Evolutionary conservation across 2,329 filamentous ascomycete genomes (phyloP).

Genomic region (Drechslerella stenobrocha): DNA sequence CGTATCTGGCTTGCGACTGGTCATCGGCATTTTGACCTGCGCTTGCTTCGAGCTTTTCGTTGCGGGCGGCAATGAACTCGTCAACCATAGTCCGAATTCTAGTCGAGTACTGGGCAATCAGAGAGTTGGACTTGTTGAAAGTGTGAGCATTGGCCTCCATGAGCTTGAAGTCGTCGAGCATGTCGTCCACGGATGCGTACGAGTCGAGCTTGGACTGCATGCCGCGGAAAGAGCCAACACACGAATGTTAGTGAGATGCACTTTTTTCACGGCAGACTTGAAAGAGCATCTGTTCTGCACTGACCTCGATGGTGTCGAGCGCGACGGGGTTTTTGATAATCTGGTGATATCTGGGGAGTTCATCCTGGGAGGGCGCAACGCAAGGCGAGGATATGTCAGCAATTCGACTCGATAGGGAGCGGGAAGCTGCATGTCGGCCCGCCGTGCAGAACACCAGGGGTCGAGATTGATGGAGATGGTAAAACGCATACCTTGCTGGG

Average conservation of each 20-base stretch:
- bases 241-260: constrained; percentile 10
- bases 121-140: constrained; percentile 36
- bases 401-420: constrained; percentile 8
- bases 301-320: constrained; percentile 37
- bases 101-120: constrained; percentile 36
- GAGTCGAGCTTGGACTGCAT: constrained; percentile 20
- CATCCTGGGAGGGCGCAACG: constrained; percentile 17
- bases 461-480: not conserved
- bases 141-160: constrained; percentile 41
- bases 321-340: constrained; percentile 30
- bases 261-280: not conserved
- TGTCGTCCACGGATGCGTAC: constrained; percentile 29
- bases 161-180: constrained; percentile 30
- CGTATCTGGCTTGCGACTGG: constrained; percentile 5
- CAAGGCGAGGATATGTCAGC: constrained; percentile 40
- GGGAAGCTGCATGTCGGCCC: constrained; percentile 29
- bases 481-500: constrained; percentile 29
- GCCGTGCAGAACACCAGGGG: not conserved
- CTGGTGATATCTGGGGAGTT: constrained; percentile 25
- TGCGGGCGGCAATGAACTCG: constrained; percentile 9
- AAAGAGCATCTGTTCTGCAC: not conserved
- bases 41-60: constrained; percentile 6
- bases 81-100: constrained; percentile 23
- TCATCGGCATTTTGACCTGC: constrained; percentile 9
- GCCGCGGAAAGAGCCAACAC: constrained; percentile 13